phyloP scores from a whole-genome alignment of 495 filamentous ascomycete species.

The Platismatia glauca region DNA sequence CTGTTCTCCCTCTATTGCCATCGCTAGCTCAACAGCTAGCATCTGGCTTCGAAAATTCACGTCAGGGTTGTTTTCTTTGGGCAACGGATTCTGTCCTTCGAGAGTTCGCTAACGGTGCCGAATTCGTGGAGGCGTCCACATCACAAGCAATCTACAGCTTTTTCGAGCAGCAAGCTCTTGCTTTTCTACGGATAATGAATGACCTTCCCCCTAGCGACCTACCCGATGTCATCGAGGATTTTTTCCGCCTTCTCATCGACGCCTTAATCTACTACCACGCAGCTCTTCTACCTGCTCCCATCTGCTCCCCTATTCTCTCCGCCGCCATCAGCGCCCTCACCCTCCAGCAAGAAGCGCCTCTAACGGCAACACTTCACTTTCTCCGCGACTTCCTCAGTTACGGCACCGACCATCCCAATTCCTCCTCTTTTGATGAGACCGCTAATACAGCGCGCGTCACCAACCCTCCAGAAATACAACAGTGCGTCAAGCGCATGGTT shows the following conservation, averaged over 20 bases:
- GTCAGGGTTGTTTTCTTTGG: slow-evolving; percentile 96
- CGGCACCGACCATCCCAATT: slow-evolving; percentile 65
- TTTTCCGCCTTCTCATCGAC: slow-evolving; percentile 86
- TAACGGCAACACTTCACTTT: slow-evolving; percentile 87
- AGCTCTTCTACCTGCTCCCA: slow-evolving; percentile 62
- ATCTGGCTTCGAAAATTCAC: slow-evolving; percentile 70
- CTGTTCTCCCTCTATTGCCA: slow-evolving; percentile 76
- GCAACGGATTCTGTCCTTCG: slow-evolving; percentile 88
- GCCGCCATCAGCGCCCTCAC: slow-evolving; percentile 77
- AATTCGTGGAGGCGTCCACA: slow-evolving; percentile 73
- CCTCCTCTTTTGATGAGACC: slow-evolving; percentile 53
- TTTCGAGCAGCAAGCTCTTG: slow-evolving; percentile 83
- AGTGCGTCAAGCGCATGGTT: slow-evolving; percentile 63
- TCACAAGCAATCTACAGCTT: slow-evolving; percentile 86
- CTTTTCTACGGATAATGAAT: slow-evolving; percentile 81
- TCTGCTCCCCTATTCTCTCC: slow-evolving; percentile 75
- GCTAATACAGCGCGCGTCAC: slow-evolving; percentile 25
- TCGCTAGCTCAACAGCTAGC: slow-evolving; percentile 80
- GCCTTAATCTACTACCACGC: slow-evolving; percentile 86
- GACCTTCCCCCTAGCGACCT: slow-evolving; percentile 77
- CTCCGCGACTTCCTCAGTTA: slow-evolving; percentile 89
- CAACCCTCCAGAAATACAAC: slow-evolving; percentile 54
- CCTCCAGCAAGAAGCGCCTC: slow-evolving; percentile 80
- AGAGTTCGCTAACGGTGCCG: slow-evolving; percentile 84
- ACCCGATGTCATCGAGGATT: slow-evolving; percentile 97